phyloP scores from a whole-genome alignment of 1,284 basidiomycete genomes.

The Ustilago sp. region DNA sequence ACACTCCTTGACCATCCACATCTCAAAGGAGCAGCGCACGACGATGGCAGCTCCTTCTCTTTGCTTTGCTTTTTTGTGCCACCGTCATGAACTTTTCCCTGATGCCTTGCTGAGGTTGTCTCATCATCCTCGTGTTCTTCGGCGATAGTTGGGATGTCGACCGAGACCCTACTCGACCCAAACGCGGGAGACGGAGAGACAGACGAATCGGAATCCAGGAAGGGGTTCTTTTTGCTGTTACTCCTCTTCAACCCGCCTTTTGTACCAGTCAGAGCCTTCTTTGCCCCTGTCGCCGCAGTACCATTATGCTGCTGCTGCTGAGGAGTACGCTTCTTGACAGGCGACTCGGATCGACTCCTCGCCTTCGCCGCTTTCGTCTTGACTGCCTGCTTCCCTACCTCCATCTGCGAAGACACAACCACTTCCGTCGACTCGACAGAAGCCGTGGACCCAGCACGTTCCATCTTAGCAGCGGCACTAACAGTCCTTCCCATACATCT shows the following conservation, averaged over 20 bases:
- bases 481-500: slow-evolving; percentile 27
- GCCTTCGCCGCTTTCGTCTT: slow-evolving; percentile 22
- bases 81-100: slow-evolving; percentile 51
- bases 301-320: not conserved
- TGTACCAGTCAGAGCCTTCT: not conserved
- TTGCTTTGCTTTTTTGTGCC: slow-evolving; percentile 14
- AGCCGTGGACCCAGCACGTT: slow-evolving; percentile 16
- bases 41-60: slow-evolving; percentile 51
- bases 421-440: slow-evolving; percentile 14
- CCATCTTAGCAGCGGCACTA: slow-evolving; percentile 45
- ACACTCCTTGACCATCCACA: slow-evolving; percentile 18
- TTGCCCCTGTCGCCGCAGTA: slow-evolving; percentile 4
- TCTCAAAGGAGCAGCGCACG: slow-evolving; percentile 9
- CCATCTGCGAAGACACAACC: slow-evolving; percentile 8
- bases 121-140: slow-evolving; percentile 23
- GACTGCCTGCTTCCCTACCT: slow-evolving; percentile 15
- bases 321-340: slow-evolving; percentile 31
- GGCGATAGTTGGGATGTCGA: slow-evolving; percentile 33
- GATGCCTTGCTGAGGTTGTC: slow-evolving; percentile 3
- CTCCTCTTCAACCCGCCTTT: slow-evolving; percentile 33
- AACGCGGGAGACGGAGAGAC: slow-evolving; percentile 2
- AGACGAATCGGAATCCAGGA: slow-evolving; percentile 13
- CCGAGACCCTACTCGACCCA: slow-evolving; percentile 2
- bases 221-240: slow-evolving; percentile 40
- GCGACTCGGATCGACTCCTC: slow-evolving; percentile 38